Evolutionary conservation across 2,329 filamentous ascomycete species (phyloP).

Genomic region (Xylaria hypoxylon): DNA sequence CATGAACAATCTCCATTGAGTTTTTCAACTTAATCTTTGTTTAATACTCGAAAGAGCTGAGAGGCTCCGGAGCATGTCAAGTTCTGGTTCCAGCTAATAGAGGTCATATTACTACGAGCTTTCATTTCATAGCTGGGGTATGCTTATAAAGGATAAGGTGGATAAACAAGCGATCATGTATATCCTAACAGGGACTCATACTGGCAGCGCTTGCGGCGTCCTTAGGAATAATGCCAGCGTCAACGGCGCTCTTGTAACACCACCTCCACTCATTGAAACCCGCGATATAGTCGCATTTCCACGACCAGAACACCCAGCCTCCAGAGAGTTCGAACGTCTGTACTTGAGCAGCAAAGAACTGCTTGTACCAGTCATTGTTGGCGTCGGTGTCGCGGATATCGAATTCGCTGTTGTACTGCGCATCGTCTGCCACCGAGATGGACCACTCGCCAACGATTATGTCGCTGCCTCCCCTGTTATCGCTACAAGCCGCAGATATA

Average conservation of each 20-base stretch:
- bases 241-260: slow-evolving; percentile 57
- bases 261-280: slow-evolving; percentile 61
- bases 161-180: neutral
- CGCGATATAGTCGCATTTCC: slow-evolving; percentile 59
- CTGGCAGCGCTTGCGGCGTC: slow-evolving; percentile 42
- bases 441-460: slow-evolving; percentile 71
- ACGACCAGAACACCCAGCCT: slow-evolving; percentile 72
- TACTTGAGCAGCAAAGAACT: slow-evolving; percentile 69
- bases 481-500: slow-evolving; percentile 60
- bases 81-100: too few relatives aligned
- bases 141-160: neutral
- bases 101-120: neutral
- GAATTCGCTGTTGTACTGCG: slow-evolving; percentile 59
- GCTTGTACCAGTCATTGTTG: slow-evolving; percentile 63
- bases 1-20: neutral
- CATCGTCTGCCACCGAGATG: slow-evolving; percentile 61
- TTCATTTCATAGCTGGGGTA: neutral
- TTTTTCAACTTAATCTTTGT: neutral
- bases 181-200: slow-evolving; percentile 39
- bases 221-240: slow-evolving; percentile 45
- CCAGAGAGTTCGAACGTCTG: slow-evolving; percentile 64
- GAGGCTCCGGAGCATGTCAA: too few relatives aligned
- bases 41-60: neutral
- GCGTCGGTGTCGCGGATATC: slow-evolving; percentile 49
- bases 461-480: slow-evolving; percentile 56